Percentiles rank a stretch among this genome's conserved stretches.
phyloP scores from a whole-genome alignment of 441 rosid species.

The Populus trichocarpa region DNA sequence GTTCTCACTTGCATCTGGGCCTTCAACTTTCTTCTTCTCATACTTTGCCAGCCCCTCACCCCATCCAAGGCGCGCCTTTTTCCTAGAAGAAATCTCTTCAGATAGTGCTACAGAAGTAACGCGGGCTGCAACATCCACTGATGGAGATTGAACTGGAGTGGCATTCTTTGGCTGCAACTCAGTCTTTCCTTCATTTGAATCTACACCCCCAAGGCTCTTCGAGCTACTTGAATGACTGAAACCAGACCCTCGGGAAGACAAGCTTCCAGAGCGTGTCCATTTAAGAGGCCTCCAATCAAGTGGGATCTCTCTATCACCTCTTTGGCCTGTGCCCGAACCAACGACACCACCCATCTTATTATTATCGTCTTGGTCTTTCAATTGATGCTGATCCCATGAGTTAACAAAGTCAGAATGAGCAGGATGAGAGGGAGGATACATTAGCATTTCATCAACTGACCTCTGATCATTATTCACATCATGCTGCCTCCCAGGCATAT shows the following conservation, averaged over 20 bases:
- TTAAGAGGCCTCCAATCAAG: constrained; percentile 73
- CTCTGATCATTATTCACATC: constrained; percentile 54
- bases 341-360: constrained; percentile 32
- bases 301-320: constrained; percentile 52
- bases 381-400: constrained; percentile 47
- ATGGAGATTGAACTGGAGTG: constrained; percentile 51
- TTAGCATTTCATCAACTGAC: constrained; percentile 57
- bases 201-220: constrained; percentile 75
- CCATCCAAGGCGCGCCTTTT: constrained; percentile 95
- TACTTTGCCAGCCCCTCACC: constrained; percentile 98
- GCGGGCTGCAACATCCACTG: constrained; percentile 58
- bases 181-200: constrained; percentile 59
- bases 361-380: constrained; percentile 54
- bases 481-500: constrained; percentile 36
- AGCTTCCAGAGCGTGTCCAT: constrained; percentile 83
- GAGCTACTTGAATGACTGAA: constrained; percentile 90
- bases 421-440: constrained; percentile 31
- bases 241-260: constrained; percentile 91
- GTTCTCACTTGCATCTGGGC: constrained; percentile 27
- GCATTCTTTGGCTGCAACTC: constrained; percentile 49
- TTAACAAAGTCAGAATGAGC: constrained; percentile 45
- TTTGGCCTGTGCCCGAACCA: constrained; percentile 47
- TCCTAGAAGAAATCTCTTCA: constrained; percentile 66
- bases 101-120: constrained; percentile 43
- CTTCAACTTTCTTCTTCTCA: constrained; percentile 92